A percentile compares a stretch with the other conserved stretches of the same genome.
Conservation (phyloP, 345 rosid genomes). For the Ceriops tagal region DNA sequence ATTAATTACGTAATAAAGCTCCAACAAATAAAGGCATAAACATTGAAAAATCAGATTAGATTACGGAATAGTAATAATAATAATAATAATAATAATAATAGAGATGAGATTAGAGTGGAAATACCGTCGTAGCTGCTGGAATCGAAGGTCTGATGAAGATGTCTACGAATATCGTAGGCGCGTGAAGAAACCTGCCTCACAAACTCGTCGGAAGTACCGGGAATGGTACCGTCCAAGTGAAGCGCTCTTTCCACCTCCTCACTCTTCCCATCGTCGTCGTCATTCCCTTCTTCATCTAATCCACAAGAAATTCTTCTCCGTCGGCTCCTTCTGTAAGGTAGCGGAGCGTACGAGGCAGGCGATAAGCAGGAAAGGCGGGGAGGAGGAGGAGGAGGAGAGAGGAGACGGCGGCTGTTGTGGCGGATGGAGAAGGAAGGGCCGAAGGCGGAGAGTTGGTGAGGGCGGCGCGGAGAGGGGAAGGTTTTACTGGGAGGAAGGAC, state of each 20-base stretch:
- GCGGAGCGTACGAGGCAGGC: conserved; percentile 21
- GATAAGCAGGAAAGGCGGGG: conserved; percentile 30
- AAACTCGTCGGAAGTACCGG: conserved; percentile 77
- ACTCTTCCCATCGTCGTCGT: conserved; percentile 32
- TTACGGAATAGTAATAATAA: neutral
- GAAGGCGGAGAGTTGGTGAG: conserved; percentile 18
- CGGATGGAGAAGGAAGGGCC: conserved; percentile 30
- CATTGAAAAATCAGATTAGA: neutral
- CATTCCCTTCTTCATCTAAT: conserved; percentile 30
- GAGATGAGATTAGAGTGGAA: neutral
- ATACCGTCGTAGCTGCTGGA: conserved; percentile 89
- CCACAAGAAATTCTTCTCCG: conserved; percentile 35
- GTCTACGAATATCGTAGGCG: conserved; percentile 93
- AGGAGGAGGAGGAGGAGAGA: conserved; percentile 26
- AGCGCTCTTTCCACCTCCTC: conserved; percentile 85
- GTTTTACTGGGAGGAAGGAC: conserved; percentile 58
- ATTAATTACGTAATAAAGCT: too few relatives aligned
- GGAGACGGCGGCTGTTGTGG: conserved; percentile 8
- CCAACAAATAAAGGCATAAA: neutral
- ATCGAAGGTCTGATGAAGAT: conserved; percentile 76
- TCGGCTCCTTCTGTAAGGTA: conserved; percentile 21
- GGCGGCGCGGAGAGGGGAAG: conserved; percentile 27
- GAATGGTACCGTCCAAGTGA: conserved; percentile 88
- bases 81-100: neutral
- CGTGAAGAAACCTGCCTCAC: conserved; percentile 86